Percentiles rank a stretch among this genome's conserved stretches.
Evolutionary conservation across 2,329 filamentous ascomycete species (phyloP).

Genomic region (Aspergillus ustus): DNA sequence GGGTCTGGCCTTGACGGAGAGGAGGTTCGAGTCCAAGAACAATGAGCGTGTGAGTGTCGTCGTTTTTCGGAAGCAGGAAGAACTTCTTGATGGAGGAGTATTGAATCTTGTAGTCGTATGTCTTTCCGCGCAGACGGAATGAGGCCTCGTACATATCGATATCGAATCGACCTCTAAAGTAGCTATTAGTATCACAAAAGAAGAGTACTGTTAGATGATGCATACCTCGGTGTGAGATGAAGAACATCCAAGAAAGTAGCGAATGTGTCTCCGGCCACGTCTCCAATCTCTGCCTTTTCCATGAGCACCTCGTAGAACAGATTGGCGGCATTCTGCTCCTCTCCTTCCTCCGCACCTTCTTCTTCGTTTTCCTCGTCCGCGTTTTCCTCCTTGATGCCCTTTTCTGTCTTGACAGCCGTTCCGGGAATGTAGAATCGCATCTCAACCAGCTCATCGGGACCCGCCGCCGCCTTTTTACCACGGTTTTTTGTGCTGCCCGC

Average conservation of each 20-base stretch:
- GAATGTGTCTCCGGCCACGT: conserved; percentile 97
- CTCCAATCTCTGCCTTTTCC: conserved; percentile 98
- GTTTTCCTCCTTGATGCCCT: conserved; percentile 64
- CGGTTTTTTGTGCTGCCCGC: conserved; percentile 72
- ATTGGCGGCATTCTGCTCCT: conserved; percentile 93
- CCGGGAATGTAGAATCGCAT: conserved; percentile 99
- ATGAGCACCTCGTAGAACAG: conserved; percentile 98
- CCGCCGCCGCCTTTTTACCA: conserved; percentile 87
- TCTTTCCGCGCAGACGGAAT: conserved; percentile 96
- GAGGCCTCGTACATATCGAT: conserved; percentile 99
- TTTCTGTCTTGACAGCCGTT: conserved; percentile 73
- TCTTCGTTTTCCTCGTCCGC: conserved; percentile 65
- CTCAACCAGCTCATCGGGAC: conserved; percentile 91
- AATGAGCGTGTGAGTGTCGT: conserved; percentile 93
- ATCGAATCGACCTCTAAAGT: conserved; percentile 88
- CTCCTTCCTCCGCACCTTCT: conserved; percentile 66
- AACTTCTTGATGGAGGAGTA: conserved; percentile 99
- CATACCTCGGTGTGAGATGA: conserved; percentile 89
- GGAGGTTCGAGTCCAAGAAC: conserved; percentile 94
- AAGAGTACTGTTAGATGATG: conserved; percentile 17
- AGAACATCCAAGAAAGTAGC: conserved; percentile 96
- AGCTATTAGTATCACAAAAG: conserved; percentile 21
- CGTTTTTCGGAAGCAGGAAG: conserved; percentile 97
- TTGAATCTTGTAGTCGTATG: conserved; percentile 99
- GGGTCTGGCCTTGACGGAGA: conserved; percentile 92